phyloP scores from a whole-genome alignment of 148 eudicot genomes.

The Heliosperma pusillum region DNA sequence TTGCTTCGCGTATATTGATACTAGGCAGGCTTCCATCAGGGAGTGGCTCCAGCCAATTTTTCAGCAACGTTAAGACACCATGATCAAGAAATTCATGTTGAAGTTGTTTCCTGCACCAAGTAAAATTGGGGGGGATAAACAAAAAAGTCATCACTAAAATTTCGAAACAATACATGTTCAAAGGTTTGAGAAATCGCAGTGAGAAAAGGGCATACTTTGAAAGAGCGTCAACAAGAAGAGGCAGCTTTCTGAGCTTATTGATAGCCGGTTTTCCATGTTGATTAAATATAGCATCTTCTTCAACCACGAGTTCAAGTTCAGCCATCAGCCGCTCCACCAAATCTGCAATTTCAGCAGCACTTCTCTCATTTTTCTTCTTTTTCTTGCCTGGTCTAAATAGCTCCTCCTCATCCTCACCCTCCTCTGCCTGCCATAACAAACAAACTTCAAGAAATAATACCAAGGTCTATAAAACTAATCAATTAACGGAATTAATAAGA shows the following conservation, averaged over 20 bases:
- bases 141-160: not conserved
- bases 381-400: conserved; percentile 81
- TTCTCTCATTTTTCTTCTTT: conserved; percentile 86
- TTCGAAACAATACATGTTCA: not conserved
- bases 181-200: not conserved
- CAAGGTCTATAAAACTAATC: not conserved
- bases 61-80: conserved; percentile 78
- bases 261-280: conserved; percentile 80
- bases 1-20: conserved; percentile 88
- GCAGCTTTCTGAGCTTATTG: conserved; percentile 82
- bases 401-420: conserved; percentile 79
- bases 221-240: conserved; percentile 83
- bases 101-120: conserved; percentile 76
- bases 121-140: conserved; percentile 2
- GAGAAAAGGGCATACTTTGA: conserved; percentile 56
- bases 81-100: conserved; percentile 94
- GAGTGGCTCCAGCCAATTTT: conserved; percentile 96
- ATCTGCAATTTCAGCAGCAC: conserved; percentile 83
- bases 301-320: conserved; percentile 91
- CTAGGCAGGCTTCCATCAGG: conserved; percentile 99
- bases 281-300: conserved; percentile 83
- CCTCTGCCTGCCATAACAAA: conserved; percentile 63
- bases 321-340: conserved; percentile 93
- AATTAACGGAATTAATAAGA: not conserved
- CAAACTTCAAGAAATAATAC: not conserved